Base-by-base conservation (phyloP, 208 protist species). In the Trypanosoma conorhini region DNA sequence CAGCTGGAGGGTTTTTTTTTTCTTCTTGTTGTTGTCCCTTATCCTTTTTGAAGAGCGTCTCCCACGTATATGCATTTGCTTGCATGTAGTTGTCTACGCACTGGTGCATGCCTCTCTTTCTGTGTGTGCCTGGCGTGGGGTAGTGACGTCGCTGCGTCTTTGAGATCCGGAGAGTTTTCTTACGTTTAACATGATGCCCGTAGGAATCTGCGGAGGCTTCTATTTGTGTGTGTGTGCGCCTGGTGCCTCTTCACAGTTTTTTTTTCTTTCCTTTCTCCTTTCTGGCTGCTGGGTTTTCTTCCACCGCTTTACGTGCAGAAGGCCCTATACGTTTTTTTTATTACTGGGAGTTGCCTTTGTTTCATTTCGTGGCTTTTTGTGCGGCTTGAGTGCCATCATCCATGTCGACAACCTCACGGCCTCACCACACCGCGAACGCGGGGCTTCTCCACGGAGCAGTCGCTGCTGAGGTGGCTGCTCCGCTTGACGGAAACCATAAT, bases 401-500 rank as follows among this genome's bases (percentile, higher is more conserved):
- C 55, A 62, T 62, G 58, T 62, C 58, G 58, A 35, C 58, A 62
- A 12, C 5, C 1, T 48, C 21, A 13, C 35, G 21, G 28, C 3
- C 12, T 57, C 44, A 66, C 33, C 46, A 66, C 24, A 38, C 46
- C 8, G 42, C 4, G 17, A 66, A 66, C 46, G 48, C 56, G 38
- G 40, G 12, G 13, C 19, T 26, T 44, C 26, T 31, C 26, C 1
- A 54, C 3, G 54, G 21, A 63, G 24, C 38, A 4, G 15, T 13
- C 21, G 26, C 12, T 17, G 31, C 0, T 8, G 57, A 63, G 24
- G n/a, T 22, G 3, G 51, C 24, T 24, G 44, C 17, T 56, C 19
- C 56, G 42, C 21, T 42, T 52, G 44, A 35, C 61, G 56, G 28
- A 15, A 42, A 9, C 62, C 31, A 54, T 9, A 56, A 30, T 54